phyloP scores from a whole-genome alignment of 2,329 filamentous ascomycete genomes.

The Podosphaera xanthii region DNA sequence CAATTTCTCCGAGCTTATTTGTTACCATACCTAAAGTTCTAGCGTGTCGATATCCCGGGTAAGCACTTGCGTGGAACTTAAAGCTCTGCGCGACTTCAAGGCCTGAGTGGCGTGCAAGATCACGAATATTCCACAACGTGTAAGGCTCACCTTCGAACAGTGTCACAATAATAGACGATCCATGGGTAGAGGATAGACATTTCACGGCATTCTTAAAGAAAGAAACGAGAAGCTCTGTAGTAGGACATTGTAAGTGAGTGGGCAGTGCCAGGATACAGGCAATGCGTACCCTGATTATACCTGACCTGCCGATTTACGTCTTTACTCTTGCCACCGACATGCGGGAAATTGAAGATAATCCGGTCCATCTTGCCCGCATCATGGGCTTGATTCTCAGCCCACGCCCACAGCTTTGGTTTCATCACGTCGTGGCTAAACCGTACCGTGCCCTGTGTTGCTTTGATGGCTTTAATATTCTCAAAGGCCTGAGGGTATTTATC shows the following conservation, averaged over 20 bases:
- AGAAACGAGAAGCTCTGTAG: constrained; percentile 37
- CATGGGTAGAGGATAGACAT: constrained; percentile 24
- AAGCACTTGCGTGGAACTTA: constrained; percentile 39
- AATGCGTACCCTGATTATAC: constrained; percentile 43
- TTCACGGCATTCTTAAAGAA: constrained; percentile 37
- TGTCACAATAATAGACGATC: constrained; percentile 50
- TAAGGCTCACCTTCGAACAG: constrained; percentile 90
- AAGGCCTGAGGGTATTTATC: constrained; percentile 54
- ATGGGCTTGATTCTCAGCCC: neutral
- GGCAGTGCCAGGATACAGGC: neutral
- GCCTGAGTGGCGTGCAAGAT: constrained; percentile 59
- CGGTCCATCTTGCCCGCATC: constrained; percentile 33
- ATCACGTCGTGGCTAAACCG: constrained; percentile 45
- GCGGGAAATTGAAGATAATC: constrained; percentile 91
- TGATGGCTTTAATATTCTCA: constrained; percentile 32
- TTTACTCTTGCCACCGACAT: constrained; percentile 76
- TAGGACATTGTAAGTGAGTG: neutral
- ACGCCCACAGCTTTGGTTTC: constrained; percentile 28
- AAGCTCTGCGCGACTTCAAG: constrained; percentile 49
- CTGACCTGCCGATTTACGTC: constrained; percentile 90
- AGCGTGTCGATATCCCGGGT: constrained; percentile 54
- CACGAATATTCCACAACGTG: constrained; percentile 81
- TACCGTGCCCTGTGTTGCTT: constrained; percentile 22
- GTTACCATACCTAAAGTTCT: constrained; percentile 45
- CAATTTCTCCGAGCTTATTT: constrained; percentile 23